Base-by-base conservation (phyloP, 495 filamentous ascomycete genomes). In the Umbilicaria muhlenbergii region DNA sequence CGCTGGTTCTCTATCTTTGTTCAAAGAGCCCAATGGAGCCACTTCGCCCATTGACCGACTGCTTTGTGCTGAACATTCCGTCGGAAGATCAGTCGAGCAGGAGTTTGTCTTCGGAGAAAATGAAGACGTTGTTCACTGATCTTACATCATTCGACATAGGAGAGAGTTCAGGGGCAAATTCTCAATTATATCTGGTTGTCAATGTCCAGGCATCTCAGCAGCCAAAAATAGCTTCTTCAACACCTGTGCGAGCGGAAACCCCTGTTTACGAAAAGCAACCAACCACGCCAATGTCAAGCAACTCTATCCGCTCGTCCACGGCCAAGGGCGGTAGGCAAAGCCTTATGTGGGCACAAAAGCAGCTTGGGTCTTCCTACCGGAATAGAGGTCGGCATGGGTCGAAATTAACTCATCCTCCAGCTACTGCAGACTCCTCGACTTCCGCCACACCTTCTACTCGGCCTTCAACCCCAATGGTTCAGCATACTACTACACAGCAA, bases 121-220 rank as follows among this genome's bases (percentile, higher is more conserved):
- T 87, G 58, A 86, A 81, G 54, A 92, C 86, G 1, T 61, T 99
- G 11, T 95, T 96, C 56, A 79, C 83, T 13, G 84, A 95, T 47
- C 64, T 96, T 13, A 78, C 77, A 19, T 70, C 83, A 1, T 70
- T 73, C 38, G 92, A 99, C 58, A 80, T 92, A 49, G 86, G 86
- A 17, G 85, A 94, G 45, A 74, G 71, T 3, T 70, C 77, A 3
- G 68, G 77, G 18, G 69, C 67, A 38, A 75, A 77, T 3, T 68
- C 68, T 10, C 75, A 87, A 38, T 57, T 95, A 21, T 96, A 80
- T 54, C 67, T 96, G 1, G 76, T 94, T n/a, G 81, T 87, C 41
- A 82, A 82, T 47, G 73, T 94, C 21, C 75, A 84, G 24, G 73
- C 77, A 6, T 63, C 72, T 11, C 73, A 82, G 46, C 58, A 76